Conservation (phyloP, 2,329 filamentous ascomycete species). For the Daldinia sp. region DNA sequence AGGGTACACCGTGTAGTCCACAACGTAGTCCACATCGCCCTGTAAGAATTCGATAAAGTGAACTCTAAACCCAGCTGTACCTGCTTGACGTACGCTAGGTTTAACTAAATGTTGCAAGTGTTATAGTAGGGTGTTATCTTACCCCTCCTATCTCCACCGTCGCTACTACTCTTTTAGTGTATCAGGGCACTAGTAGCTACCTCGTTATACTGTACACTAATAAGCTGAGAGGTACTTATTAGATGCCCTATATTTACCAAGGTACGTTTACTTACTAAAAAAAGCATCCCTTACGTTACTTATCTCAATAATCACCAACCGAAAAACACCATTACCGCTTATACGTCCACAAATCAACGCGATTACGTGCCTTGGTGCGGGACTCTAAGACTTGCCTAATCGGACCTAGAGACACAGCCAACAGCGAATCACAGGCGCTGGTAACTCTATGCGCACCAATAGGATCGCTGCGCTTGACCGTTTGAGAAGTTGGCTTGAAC, state of each 20-base stretch:
- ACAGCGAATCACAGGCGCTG: slow-evolving; percentile 14
- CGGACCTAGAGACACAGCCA: slow-evolving; percentile 8
- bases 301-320: neutral
- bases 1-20: no score
- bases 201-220: no score
- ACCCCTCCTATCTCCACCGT: neutral
- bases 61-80: slow-evolving; percentile 1
- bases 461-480: neutral
- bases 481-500: neutral
- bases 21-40: slow-evolving; percentile 17
- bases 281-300: neutral
- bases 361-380: neutral
- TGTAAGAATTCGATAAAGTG: neutral
- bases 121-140: neutral
- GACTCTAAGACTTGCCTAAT: slow-evolving; percentile 32
- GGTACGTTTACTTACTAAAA: no score
- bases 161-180: neutral
- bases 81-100: neutral
- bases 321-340: neutral
- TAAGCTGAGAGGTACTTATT: no score
- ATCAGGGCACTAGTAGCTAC: neutral
- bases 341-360: neutral
- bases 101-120: no score
- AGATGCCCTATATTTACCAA: no score
- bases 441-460: slow-evolving; percentile 22